Conservation (phyloP, 2,329 filamentous ascomycete genomes). For the Tolypocladium sp. region DNA sequence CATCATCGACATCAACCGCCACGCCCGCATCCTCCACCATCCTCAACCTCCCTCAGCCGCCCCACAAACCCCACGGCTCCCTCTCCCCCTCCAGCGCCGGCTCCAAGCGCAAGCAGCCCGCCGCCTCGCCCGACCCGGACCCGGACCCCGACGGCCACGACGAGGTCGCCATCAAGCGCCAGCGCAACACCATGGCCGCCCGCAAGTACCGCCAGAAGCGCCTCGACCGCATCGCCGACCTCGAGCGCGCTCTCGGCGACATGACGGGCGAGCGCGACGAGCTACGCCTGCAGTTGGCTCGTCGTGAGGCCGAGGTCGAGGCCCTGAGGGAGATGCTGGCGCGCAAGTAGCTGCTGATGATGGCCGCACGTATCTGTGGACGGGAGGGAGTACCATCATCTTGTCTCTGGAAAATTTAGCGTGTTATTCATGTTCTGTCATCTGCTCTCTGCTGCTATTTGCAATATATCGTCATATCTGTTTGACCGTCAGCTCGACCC, state of each 20-base stretch:
- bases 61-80: conserved; percentile 1
- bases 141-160: conserved; percentile 11
- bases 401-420: no score
- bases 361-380: background rate
- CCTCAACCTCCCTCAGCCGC: background rate
- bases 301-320: conserved; percentile 56
- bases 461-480: background rate
- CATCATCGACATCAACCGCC: background rate
- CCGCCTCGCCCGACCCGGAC: conserved; percentile 1
- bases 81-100: conserved; percentile 4
- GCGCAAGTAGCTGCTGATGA: conserved; percentile 13
- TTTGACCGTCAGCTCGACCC: background rate
- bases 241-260: conserved; percentile 50
- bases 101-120: conserved; percentile 9
- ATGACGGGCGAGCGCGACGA: conserved; percentile 55
- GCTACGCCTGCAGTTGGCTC: conserved; percentile 50
- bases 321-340: conserved; percentile 44
- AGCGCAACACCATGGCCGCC: conserved; percentile 62
- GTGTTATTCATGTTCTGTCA: background rate
- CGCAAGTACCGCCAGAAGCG: conserved; percentile 63
- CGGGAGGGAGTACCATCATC: background rate
- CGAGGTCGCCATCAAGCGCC: conserved; percentile 42
- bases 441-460: background rate
- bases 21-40: background rate
- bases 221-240: conserved; percentile 53